Base-by-base conservation (phyloP, 73 alveolate genomes). In the Paramecium pentaurelia region DNA sequence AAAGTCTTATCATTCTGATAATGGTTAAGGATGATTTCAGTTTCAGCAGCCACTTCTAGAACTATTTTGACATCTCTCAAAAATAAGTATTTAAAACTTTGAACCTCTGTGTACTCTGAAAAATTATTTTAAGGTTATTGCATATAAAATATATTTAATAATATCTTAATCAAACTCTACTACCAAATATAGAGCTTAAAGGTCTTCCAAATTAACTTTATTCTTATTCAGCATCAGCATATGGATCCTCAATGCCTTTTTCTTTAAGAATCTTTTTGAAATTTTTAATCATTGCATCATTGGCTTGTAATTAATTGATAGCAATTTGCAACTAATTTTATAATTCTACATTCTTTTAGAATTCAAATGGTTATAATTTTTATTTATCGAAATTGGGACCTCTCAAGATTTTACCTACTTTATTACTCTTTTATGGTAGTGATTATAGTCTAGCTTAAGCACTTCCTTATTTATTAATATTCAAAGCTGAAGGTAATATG, bases 381-480 rank as follows among this genome's bases (percentile, higher is more conserved):
- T 40, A 27, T 80, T 80, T 80, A 80, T 80, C 91, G 32, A 80
- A 80, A 47, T 80, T 80, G 9, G 91, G 58, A 14, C 91, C 91
- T 80, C 47, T 80, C 6, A 60, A 80, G 25, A 80, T 64, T 34
- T 80, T 80, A 22, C 91, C 91, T 1, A n/a, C 11, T 54, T 54
- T 54, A 54, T 54, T 54, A 16, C n/a, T 38, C 49, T 47, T 45
- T 80, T 80, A 12, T 3, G 91, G 91, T 20, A 45, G 6, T 14
- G 91, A 80, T 44, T 40, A 28, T 64, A 80, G 12, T 80, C 91
- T 80, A 12, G 44, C 75, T 28, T 80, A 80, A 4, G 47, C 44
- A 28, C 44, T 44, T n/a, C 91, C 73, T 45, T 73, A 36, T 73
- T 73, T 37, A 73, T 42, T 75, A 32, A 28, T 18, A 80, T 80